Conservation (phyloP, 768 basidiomycete species). For the Collybiopsis luxurians region DNA sequence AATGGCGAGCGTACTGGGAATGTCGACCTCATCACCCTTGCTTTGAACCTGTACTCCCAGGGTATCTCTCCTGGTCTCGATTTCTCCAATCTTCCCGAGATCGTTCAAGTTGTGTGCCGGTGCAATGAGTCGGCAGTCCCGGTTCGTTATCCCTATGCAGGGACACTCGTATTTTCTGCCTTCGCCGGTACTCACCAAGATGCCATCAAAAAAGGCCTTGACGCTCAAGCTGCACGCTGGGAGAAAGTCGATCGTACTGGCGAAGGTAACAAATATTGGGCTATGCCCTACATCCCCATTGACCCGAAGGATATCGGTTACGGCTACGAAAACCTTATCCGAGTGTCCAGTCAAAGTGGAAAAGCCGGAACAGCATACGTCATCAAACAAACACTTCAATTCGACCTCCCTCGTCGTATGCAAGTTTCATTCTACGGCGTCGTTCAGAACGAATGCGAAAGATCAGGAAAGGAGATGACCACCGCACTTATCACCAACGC, state of each 20-base stretch:
- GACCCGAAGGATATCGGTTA: conserved; percentile 84
- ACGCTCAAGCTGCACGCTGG: conserved; percentile 54
- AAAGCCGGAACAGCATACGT: conserved; percentile 82
- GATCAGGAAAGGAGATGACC: conserved; percentile 77
- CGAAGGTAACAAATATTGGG: conserved; percentile 51
- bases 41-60: conserved; percentile 81
- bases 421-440: conserved; percentile 79
- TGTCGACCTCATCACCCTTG: conserved; percentile 81
- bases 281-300: conserved; percentile 81
- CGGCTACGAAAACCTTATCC: conserved; percentile 84
- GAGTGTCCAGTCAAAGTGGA: conserved; percentile 85
- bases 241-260: conserved; percentile 45
- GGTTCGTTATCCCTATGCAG: conserved; percentile 79
- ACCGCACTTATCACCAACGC: conserved; percentile 70
- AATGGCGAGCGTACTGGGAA: conserved; percentile 88
- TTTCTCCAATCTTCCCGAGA: conserved; percentile 68
- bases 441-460: conserved; percentile 70
- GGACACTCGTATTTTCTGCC: conserved; percentile 82
- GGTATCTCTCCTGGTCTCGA: conserved; percentile 74
- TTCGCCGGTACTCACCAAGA: conserved; percentile 87
- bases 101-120: conserved; percentile 74
- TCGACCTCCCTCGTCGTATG: conserved; percentile 82
- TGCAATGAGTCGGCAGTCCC: conserved; percentile 82
- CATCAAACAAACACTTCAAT: conserved; percentile 68
- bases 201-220: conserved; percentile 87